A percentile compares a stretch with the other conserved stretches of the same genome.
phyloP scores from a whole-genome alignment of 2,329 filamentous ascomycete species.

The Dactylonectria macrodidyma region DNA sequence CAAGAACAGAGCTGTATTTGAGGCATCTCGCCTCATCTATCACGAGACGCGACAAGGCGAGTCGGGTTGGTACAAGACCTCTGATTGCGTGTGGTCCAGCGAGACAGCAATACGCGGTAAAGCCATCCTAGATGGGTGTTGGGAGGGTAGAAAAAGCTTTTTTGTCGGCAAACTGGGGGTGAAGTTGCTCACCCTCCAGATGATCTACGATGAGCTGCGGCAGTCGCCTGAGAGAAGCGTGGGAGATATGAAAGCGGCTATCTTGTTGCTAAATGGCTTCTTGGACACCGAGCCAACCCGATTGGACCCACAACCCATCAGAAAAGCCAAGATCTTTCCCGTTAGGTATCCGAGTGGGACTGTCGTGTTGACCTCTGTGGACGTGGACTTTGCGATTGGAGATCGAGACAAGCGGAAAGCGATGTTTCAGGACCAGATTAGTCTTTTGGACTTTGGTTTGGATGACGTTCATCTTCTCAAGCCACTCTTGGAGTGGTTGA shows the following conservation, averaged over 20 bases:
- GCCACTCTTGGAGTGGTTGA: constrained; percentile 32
- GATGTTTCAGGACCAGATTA: constrained; percentile 22
- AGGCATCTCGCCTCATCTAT: constrained; percentile 23
- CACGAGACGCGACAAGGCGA: not conserved
- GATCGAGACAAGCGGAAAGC: constrained; percentile 29
- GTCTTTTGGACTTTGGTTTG: constrained; percentile 36
- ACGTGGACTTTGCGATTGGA: constrained; percentile 33
- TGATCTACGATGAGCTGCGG: constrained; percentile 39
- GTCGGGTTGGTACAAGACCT: constrained; percentile 29
- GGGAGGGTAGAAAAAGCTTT: constrained; percentile 11
- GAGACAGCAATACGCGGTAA: constrained; percentile 30
- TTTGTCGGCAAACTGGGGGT: constrained; percentile 35
- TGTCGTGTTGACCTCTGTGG: constrained; percentile 10
- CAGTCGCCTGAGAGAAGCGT: constrained; percentile 10
- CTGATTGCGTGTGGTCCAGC: constrained; percentile 39
- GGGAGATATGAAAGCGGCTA: constrained; percentile 20
- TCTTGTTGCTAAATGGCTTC: constrained; percentile 32
- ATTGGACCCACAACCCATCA: constrained; percentile 31
- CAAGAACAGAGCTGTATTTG: constrained; percentile 26
- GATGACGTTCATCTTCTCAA: constrained; percentile 28
- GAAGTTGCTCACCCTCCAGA: constrained; percentile 31
- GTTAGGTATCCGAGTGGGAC: constrained; percentile 21
- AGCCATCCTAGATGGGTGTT: constrained; percentile 25
- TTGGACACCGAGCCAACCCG: not conserved
- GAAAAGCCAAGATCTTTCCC: constrained; percentile 33